Conservation (phyloP, 2,329 filamentous ascomycete species). For the Helotiales sp. region DNA sequence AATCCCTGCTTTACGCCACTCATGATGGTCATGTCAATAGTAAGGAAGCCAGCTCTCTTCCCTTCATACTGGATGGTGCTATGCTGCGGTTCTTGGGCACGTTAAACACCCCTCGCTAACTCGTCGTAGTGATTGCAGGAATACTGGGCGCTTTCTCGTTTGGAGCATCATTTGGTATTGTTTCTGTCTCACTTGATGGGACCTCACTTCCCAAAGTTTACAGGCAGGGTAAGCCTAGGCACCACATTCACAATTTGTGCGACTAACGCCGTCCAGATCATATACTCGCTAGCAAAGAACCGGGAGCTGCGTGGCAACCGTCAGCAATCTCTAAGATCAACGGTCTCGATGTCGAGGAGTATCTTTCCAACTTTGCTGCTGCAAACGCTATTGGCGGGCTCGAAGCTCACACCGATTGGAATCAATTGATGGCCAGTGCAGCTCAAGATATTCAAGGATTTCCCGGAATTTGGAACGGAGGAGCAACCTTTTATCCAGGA, state of each 20-base stretch:
- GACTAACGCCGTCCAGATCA: constrained; percentile 13
- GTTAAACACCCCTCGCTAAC: no score
- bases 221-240: not conserved
- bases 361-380: constrained; percentile 44
- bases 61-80: no score
- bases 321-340: constrained; percentile 55
- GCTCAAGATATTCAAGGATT: constrained; percentile 34
- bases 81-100: no score
- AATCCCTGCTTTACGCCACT: constrained; percentile 47
- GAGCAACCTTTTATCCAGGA: constrained; percentile 39
- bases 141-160: constrained; percentile 51
- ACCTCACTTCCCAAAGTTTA: constrained; percentile 37
- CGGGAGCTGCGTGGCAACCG: constrained; percentile 23
- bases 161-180: constrained; percentile 48
- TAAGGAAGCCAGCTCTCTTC: no score
- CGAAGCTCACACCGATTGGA: constrained; percentile 41
- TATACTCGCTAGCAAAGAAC: constrained; percentile 34
- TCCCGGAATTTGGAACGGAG: constrained; percentile 35
- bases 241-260: constrained; percentile 17
- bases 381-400: constrained; percentile 34
- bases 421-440: constrained; percentile 27
- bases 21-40: constrained; percentile 65
- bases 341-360: constrained; percentile 47
- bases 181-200: constrained; percentile 60
- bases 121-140: constrained; percentile 51